Conservation (phyloP, 768 basidiomycete genomes). For the Tylopilus sp. region DNA sequence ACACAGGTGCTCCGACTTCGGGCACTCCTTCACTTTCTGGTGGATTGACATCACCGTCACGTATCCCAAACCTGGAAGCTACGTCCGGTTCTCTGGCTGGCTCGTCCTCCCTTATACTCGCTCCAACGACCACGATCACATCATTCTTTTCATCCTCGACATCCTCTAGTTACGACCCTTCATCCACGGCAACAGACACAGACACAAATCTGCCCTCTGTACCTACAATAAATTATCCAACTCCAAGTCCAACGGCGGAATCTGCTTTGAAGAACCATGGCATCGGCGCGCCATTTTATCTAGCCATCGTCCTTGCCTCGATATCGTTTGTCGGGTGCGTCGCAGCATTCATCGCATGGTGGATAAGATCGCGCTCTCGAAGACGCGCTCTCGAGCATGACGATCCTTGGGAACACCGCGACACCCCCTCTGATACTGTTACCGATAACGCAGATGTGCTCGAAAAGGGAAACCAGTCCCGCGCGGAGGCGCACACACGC, state of each 20-base stretch:
- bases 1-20: not conserved
- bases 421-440: constrained; percentile 2
- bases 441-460: not conserved
- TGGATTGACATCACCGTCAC: constrained; percentile 2
- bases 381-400: constrained; percentile 33
- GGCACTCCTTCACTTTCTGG: not conserved
- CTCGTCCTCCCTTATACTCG: not conserved
- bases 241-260: constrained; percentile 22
- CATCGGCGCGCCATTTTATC: constrained; percentile 42
- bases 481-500: constrained; percentile 16
- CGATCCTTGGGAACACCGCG: constrained; percentile 34
- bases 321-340: constrained; percentile 45
- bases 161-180: constrained; percentile 5
- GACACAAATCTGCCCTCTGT: constrained; percentile 23
- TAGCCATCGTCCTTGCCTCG: constrained; percentile 46
- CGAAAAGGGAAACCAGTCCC: not conserved
- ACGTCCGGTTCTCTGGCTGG: constrained; percentile 10
- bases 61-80: constrained; percentile 18
- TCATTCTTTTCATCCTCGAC: not conserved
- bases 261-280: constrained; percentile 20
- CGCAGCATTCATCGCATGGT: constrained; percentile 47
- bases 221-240: constrained; percentile 21
- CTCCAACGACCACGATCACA: not conserved
- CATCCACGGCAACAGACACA: constrained; percentile 9
- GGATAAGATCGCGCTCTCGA: constrained; percentile 40